A percentile compares a stretch with the other conserved stretches of the same genome.
Evolutionary conservation across 148 eudicot genomes (phyloP).

Genomic region (Rhododendron kiyosumense): DNA sequence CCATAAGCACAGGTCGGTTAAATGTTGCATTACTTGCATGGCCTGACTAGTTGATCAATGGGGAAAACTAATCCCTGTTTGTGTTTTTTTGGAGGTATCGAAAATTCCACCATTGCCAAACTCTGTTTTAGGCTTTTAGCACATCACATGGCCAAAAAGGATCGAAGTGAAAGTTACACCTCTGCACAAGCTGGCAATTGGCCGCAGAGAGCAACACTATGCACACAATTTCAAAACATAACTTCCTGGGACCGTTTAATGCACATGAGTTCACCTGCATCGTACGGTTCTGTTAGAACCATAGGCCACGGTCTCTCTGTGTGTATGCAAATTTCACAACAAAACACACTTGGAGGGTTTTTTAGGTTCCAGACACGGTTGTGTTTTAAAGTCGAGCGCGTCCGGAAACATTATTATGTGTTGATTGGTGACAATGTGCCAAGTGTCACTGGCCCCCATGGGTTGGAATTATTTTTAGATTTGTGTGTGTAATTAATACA

Average conservation of each 20-base stretch:
- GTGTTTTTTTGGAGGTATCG: neutral
- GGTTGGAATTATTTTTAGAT: neutral
- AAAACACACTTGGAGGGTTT: too few relatives aligned
- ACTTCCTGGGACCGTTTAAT: neutral
- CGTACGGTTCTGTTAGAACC: too few relatives aligned
- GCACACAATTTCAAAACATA: neutral
- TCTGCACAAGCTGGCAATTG: neutral
- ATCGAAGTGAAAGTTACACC: neutral
- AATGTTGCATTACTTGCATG: neutral
- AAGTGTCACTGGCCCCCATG: neutral
- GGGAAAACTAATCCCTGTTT: neutral
- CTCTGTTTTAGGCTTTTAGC: neutral
- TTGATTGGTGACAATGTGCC: neutral
- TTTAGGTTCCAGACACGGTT: too few relatives aligned
- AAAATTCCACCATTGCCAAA: neutral
- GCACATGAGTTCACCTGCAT: neutral
- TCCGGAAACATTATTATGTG: neutral
- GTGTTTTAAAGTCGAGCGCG: neutral
- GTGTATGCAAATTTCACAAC: too few relatives aligned
- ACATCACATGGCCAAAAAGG: constrained; percentile 6
- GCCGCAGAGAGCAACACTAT: neutral
- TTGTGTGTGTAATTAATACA: neutral
- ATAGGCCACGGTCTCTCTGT: too few relatives aligned
- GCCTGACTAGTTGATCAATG: neutral
- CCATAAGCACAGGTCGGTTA: neutral